phyloP scores from a whole-genome alignment of 768 basidiomycete species.

The Tylopilus vinaceipallidus region DNA sequence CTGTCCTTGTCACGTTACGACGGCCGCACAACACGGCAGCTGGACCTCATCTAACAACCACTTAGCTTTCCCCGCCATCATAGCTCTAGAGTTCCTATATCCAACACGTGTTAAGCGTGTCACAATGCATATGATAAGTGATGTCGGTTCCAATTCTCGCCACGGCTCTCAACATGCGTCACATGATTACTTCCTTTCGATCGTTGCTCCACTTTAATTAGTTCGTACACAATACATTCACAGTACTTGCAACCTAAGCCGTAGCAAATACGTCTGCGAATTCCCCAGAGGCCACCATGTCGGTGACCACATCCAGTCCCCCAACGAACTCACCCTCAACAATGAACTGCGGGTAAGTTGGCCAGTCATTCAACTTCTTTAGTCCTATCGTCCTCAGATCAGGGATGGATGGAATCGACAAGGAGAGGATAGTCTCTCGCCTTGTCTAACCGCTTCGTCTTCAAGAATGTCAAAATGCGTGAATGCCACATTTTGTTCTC shows the following conservation, averaged over 20 bases:
- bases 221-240: constrained; percentile 1
- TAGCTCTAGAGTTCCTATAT: too few relatives aligned
- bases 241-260: not conserved
- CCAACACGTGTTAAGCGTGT: too few relatives aligned
- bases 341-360: constrained; percentile 85
- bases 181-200: not conserved
- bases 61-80: too few relatives aligned
- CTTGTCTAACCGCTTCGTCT: constrained; percentile 81
- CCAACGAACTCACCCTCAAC: constrained; percentile 91
- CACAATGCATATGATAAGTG: too few relatives aligned
- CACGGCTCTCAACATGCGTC: not conserved
- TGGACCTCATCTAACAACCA: too few relatives aligned
- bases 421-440: constrained; percentile 37
- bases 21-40: too few relatives aligned
- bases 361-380: constrained; percentile 84
- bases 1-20: too few relatives aligned
- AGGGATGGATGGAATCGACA: constrained; percentile 1
- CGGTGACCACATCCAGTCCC: constrained; percentile 90
- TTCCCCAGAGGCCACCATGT: constrained; percentile 83
- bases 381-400: constrained; percentile 44
- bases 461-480: constrained; percentile 79
- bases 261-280: constrained; percentile 47
- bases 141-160: constrained; percentile 3
- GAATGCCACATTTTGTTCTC: constrained; percentile 63
- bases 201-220: not conserved